phyloP scores from a whole-genome alignment of 148 eudicot species.

The Vaccinium darrowii region DNA sequence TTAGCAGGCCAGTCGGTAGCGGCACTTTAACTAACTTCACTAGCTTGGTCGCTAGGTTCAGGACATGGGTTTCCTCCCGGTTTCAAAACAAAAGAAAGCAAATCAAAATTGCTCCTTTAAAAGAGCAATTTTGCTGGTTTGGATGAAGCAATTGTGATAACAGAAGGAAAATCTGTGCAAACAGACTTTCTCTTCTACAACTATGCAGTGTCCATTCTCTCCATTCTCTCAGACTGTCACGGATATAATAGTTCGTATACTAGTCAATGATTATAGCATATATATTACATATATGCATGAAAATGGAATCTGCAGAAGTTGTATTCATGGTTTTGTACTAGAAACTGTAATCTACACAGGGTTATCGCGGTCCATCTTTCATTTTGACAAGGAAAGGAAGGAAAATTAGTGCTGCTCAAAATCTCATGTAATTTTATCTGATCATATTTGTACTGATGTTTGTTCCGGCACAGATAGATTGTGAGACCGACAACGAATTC shows the following conservation, averaged over 20 bases:
- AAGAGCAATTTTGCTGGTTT: slow-evolving; percentile 42
- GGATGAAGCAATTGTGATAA: slow-evolving; percentile 92
- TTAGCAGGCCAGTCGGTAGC: too few relatives aligned
- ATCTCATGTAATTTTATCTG: not conserved
- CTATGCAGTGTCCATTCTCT: not conserved
- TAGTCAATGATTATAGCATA: too few relatives aligned
- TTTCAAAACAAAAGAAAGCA: too few relatives aligned
- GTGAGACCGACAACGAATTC: not conserved
- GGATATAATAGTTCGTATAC: too few relatives aligned
- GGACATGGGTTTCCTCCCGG: too few relatives aligned
- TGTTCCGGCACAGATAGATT: not conserved
- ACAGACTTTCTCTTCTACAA: slow-evolving; percentile 22
- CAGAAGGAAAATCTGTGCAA: too few relatives aligned
- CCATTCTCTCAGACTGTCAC: not conserved
- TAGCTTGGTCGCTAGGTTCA: too few relatives aligned
- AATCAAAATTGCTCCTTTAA: not conserved
- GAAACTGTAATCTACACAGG: not conserved
- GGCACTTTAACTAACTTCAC: too few relatives aligned
- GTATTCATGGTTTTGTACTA: not conserved
- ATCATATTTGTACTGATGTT: not conserved
- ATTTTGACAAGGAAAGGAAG: not conserved
- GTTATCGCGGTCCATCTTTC: not conserved
- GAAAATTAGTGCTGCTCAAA: too few relatives aligned
- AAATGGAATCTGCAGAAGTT: slow-evolving; percentile 5
- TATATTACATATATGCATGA: not conserved